Base-by-base conservation (phyloP, 2,329 filamentous ascomycete species). In the Ophiosphaerella herpotricha region DNA sequence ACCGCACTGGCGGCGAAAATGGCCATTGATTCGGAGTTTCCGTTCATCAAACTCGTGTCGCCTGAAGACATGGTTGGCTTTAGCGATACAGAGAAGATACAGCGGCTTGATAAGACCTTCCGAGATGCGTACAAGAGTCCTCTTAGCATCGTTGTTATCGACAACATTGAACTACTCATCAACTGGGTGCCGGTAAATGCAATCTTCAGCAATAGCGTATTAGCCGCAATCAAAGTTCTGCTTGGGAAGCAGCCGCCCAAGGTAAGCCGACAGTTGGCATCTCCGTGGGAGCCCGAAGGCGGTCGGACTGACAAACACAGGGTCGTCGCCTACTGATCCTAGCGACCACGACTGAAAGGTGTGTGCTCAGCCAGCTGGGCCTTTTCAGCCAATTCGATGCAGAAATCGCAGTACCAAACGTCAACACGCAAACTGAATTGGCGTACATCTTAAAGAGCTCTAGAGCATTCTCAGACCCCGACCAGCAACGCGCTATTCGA, bases 171-270 rank as follows among this genome's bases (percentile, higher is more conserved):
- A 75, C 81, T 88, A 55, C 84, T 97, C 48, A 89, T 97, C 61
- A 93, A 96, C 68, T 99, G 91, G 90, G 91, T 93, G 36, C 90
- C 91, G 1, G 91, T 97, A 42, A 94, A 94, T 2, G 87, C 89
- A 32, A 85, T 92, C 39, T 96, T 96, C 78, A 93, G 88, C 66
- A 95, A 90, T 68, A 83, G 82, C 5, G 89, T 96, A 41, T 80
- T 96, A 18, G 87, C 91, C 58, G 86, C 90, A 12, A 76, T 96
- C 46, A 88, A 89, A 68, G 89, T 90, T 5, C 78, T 95, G 38
- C 80, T 96, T 48, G 81, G 85, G 52, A 89, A 90, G 52, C 82
- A 85, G 47, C 91, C 91, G 7, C 88, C 90, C 5, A 90, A 91
- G 77, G 82, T 83, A 74, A 66, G 77, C 46, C 12, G 9, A 2